Base-by-base conservation (phyloP, 78 protist species). In the Bigelowiella natans region DNA sequence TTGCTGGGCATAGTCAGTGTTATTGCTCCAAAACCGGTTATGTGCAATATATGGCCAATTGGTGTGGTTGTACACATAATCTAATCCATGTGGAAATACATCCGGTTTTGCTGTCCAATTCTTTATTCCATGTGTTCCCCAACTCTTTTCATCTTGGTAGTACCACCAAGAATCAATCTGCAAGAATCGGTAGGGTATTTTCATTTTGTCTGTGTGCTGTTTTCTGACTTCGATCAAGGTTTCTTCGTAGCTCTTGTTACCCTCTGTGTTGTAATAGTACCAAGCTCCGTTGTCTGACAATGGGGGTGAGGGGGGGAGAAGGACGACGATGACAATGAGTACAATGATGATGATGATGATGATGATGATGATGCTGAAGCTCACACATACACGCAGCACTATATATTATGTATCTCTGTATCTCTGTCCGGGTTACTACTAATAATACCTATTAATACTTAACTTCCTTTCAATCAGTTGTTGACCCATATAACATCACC, bases 121-220 rank as follows among this genome's bases (percentile, higher is more conserved):
- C 34, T 11, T 31, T 40, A 91, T 89, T 51, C 73, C 73, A 51
- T 51, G 73, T 18, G 73, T 18, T 18, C 93, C 87, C 1, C 38
- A 34, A 2, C 85, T 82, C 37, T 2, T 40, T 3, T 83, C 84
- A 34, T 86, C 88, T 31, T 87, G 34, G 91, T 36, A 83, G 89
- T 93, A 88, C 91, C 93, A 93, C 95, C 95, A 93, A 28, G 84
- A 37, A 91, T 93, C 95, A 1, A 88, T 26, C 40, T 88, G 89
- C 3, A 40, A 0, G 40, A 84, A 89, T n/a, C 26, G 0, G 82
- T 39, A 90, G 31, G 92, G 92, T 1, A 88, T 31, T 2, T 38
- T 2, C 31, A 0, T 83, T 1, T 31, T 30, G 3, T 2, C 36
- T 0, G 89, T 86, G 40, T 93, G 84, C 82, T 51, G 26, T 18